A percentile compares a stretch with the other conserved stretches of the same genome.
Conservation (phyloP, 2,329 filamentous ascomycete genomes). For the Ramularia endophylla region DNA sequence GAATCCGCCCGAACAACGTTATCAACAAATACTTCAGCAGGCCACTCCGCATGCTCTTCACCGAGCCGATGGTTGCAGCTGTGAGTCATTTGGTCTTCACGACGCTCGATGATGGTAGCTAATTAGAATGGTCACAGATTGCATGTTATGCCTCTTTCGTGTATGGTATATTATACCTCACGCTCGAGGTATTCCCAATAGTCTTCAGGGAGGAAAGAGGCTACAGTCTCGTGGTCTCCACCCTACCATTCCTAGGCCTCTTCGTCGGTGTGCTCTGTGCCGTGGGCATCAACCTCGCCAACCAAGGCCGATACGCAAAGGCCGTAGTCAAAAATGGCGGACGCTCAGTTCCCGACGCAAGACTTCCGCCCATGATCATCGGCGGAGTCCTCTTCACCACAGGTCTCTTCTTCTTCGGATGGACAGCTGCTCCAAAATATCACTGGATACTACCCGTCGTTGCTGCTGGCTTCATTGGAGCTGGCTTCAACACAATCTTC, state of each 20-base stretch:
- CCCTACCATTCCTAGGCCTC: slow-evolving; percentile 39
- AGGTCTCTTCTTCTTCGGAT: slow-evolving; percentile 18
- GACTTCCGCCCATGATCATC: slow-evolving; percentile 41
- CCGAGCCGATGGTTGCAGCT: slow-evolving; percentile 43
- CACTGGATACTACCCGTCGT: background rate
- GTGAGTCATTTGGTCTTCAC: no score
- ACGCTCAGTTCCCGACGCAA: slow-evolving; percentile 32
- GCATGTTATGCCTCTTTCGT: slow-evolving; percentile 24
- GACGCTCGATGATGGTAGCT: no score
- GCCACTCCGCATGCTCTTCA: slow-evolving; percentile 41
- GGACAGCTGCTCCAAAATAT: slow-evolving; percentile 16
- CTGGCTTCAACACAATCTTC: slow-evolving; percentile 44
- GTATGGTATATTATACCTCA: slow-evolving; percentile 44
- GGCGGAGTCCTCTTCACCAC: slow-evolving; percentile 38
- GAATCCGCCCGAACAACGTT: slow-evolving; percentile 36
- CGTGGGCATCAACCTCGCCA: slow-evolving; percentile 38
- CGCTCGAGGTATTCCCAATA: slow-evolving; percentile 44
- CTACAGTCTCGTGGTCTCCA: slow-evolving; percentile 38
- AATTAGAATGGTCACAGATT: no score
- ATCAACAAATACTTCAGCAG: slow-evolving; percentile 40
- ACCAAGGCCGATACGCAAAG: slow-evolving; percentile 43
- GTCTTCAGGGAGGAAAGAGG: slow-evolving; percentile 40
- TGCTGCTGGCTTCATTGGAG: slow-evolving; percentile 36
- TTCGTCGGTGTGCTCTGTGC: slow-evolving; percentile 41
- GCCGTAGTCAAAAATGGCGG: slow-evolving; percentile 32